phyloP scores from a whole-genome alignment of 495 filamentous ascomycete species.

The Cercophora samala region DNA sequence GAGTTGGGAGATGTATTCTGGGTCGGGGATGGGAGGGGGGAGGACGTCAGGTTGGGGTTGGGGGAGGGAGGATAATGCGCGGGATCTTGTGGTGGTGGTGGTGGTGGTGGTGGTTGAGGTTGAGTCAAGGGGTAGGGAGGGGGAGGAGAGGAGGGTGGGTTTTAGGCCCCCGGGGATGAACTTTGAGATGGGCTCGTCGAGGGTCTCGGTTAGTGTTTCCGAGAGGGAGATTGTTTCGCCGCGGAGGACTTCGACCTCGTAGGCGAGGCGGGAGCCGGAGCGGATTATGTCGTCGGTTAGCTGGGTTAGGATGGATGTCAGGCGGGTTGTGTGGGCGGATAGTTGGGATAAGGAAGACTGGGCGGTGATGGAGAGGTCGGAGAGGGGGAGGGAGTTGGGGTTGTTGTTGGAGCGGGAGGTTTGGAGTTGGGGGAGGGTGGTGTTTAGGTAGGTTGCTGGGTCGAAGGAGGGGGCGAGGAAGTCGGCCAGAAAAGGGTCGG shows the following conservation, averaged over 20 bases:
- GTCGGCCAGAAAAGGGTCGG: conserved; percentile 58
- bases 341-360: conserved; percentile 82
- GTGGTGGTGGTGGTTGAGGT: no score
- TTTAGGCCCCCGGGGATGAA: conserved; percentile 56
- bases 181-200: conserved; percentile 64
- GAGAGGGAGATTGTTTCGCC: conserved; percentile 77
- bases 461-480: conserved; percentile 76
- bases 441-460: conserved; percentile 76
- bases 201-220: conserved; percentile 67
- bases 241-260: conserved; percentile 89
- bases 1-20: conserved; percentile 69
- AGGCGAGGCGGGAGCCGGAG: conserved; percentile 78
- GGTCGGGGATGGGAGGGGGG: conserved; percentile 44
- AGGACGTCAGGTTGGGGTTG: conserved; percentile 18
- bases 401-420: conserved; percentile 23
- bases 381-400: conserved; percentile 58
- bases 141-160: conserved; percentile 4
- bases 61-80: conserved; percentile 2
- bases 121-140: conserved; percentile 19
- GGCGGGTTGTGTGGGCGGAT: conserved; percentile 77
- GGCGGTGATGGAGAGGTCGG: conserved; percentile 74
- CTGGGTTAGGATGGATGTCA: conserved; percentile 78
- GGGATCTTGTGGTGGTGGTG: conserved; percentile 7
- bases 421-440: conserved; percentile 63
- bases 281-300: conserved; percentile 93